Conservation (phyloP, 805 yeast species). For the Pichia exigua region DNA sequence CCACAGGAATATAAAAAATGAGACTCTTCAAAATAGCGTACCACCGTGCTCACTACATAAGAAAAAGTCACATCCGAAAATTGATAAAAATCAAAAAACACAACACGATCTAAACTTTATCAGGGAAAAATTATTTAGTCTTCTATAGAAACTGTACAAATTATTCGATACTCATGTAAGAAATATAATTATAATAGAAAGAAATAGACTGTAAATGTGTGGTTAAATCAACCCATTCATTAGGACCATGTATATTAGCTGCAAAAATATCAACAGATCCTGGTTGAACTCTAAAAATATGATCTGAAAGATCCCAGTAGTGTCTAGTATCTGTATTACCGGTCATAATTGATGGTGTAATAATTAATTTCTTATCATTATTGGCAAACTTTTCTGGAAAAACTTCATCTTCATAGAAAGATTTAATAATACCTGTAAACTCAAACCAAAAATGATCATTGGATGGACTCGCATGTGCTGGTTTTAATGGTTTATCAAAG, state of each 20-base stretch:
- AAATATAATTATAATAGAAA: conserved; percentile 16
- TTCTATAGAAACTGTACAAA: not conserved
- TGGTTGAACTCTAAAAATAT: conserved; percentile 56
- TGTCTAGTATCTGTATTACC: conserved; percentile 65
- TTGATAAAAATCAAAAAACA: too few species aligned
- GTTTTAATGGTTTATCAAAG: conserved; percentile 22
- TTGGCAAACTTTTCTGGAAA: conserved; percentile 22
- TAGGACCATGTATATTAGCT: conserved; percentile 51
- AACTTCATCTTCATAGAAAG: conserved; percentile 47
- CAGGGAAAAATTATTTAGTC: too few species aligned
- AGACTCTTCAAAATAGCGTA: too few species aligned
- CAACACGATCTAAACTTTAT: too few species aligned
- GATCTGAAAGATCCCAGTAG: conserved; percentile 52
- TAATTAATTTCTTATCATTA: conserved; percentile 20
- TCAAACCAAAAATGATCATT: conserved; percentile 42
- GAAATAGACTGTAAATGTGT: conserved; percentile 56
- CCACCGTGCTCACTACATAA: too few species aligned
- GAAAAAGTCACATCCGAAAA: too few species aligned
- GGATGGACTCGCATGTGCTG: conserved; percentile 39
- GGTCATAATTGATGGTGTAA: conserved; percentile 54
- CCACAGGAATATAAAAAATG: too few species aligned
- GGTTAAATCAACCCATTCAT: conserved; percentile 48
- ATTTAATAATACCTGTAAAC: conserved; percentile 56
- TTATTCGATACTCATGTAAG: conserved; percentile 6
- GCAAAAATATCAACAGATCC: conserved; percentile 18